Base-by-base conservation (phyloP, 768 basidiomycete genomes). In the Termitomyces sp. region DNA sequence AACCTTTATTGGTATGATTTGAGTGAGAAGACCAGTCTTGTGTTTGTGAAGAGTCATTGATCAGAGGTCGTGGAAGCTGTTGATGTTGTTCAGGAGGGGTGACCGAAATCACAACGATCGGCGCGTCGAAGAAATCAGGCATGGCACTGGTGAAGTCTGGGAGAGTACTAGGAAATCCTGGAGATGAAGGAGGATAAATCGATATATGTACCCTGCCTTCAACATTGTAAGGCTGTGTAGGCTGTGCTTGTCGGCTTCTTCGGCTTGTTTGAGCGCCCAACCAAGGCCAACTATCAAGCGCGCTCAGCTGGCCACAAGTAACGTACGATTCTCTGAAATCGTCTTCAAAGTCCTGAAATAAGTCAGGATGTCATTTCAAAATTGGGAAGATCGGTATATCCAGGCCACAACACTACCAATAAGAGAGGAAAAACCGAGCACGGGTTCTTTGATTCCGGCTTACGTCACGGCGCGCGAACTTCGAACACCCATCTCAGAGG, bases 101-200 rank as follows among this genome's bases (percentile, higher is more conserved):
- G 22, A 9, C 50, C 9, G 60, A 53, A 19, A 55, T 62, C 17
- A 62, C 58, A 35, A 42, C 24, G 21, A 59, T 59, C 5, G 53
- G 26, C 38, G 53, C 22, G 35, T 30, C 50, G 19, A 21, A 51
- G 10, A 53, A 30, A 15, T 55, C 45, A 38, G 47, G 38, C 55
- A 59, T 59, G 37, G 6, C 5, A 48, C 10, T 19, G 28, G 26
- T n/a, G 4, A 51, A 30, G 54, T 24, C 28, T 17, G 34, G 44
- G 42, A 15, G 8, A 17, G 34, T 14, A 11, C 6, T 5, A 54
- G 17, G 12, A 17, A 12, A 12, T 3, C 12, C 2, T 14, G 34
- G 5, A 34, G 34, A 32, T 9, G 30, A 32, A 32, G 30, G 30
- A 1, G 10, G 30, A 32, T 32, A 50, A 46, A 32, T 57, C 56